Evolutionary conservation across 2,329 filamentous ascomycete genomes (phyloP).

Genomic region (Paraphaeosphaeria minitans): DNA sequence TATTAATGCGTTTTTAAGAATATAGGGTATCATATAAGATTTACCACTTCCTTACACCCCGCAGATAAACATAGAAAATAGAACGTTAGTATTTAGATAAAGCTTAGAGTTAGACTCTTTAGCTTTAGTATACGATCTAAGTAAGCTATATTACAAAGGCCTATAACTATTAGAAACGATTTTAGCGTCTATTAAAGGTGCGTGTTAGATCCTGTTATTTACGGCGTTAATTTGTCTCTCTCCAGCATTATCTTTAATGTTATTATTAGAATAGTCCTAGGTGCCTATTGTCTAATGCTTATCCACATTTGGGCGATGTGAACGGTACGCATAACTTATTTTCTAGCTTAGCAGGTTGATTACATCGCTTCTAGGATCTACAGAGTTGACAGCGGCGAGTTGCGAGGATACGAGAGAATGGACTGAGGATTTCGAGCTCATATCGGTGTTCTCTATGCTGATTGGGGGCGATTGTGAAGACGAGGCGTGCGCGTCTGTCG

Average conservation of each 20-base stretch:
- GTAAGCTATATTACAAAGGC: neutral
- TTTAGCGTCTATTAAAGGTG: neutral
- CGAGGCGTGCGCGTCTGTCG: neutral
- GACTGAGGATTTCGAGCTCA: neutral
- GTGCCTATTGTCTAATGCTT: neutral
- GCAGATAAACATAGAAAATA: slow-evolving; percentile 66
- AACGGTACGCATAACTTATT: neutral
- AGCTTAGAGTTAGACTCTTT: slow-evolving; percentile 34
- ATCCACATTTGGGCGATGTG: neutral
- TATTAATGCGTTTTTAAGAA: slow-evolving; percentile 56
- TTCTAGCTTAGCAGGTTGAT: neutral
- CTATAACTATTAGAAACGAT: neutral
- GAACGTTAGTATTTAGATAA: slow-evolving; percentile 60
- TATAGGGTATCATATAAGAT: slow-evolving; percentile 62
- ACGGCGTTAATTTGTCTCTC: neutral
- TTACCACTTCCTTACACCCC: slow-evolving; percentile 68
- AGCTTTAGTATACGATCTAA: neutral
- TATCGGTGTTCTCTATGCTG: neutral
- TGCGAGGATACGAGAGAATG: neutral
- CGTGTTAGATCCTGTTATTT: neutral
- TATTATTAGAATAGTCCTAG: neutral
- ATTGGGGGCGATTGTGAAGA: neutral
- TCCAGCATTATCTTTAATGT: neutral
- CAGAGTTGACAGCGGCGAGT: neutral
- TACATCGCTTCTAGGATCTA: neutral